Conservation (phyloP, 2,329 filamentous ascomycete genomes). For the Hypoxylon sp. region DNA sequence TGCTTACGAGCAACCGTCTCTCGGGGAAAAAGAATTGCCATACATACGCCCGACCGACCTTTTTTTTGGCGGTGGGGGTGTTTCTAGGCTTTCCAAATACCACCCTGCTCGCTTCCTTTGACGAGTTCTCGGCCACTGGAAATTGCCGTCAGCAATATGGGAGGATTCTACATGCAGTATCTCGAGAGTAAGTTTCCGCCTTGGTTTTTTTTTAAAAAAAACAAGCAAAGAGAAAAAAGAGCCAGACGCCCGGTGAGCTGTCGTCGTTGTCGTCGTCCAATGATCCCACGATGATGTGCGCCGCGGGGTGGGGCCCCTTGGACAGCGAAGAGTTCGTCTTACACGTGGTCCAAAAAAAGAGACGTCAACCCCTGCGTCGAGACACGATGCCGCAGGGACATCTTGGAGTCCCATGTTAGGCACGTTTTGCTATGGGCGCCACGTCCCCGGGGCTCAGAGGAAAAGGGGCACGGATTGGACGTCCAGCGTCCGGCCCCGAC, state of each 20-base stretch:
- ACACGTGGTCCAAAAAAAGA: constrained; percentile 45
- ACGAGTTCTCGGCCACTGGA: constrained; percentile 36
- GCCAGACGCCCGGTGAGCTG: constrained; percentile 21
- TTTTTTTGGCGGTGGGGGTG: constrained; percentile 43
- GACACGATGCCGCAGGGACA: constrained; percentile 39
- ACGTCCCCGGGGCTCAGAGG: constrained; percentile 41
- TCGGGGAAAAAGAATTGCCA: constrained; percentile 37
- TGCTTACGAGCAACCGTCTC: constrained; percentile 41
- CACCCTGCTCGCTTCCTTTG: constrained; percentile 37
- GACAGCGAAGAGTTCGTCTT: constrained; percentile 45
- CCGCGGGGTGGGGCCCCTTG: constrained; percentile 40
- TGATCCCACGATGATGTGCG: constrained; percentile 44
- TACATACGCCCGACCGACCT: constrained; percentile 38
- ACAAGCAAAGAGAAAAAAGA: no score
- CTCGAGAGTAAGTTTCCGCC: constrained; percentile 73
- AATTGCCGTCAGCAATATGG: constrained; percentile 54
- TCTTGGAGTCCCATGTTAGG: constrained; percentile 31
- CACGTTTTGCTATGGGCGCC: constrained; percentile 36
- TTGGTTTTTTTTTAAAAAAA: no score
- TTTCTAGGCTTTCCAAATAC: constrained; percentile 39
- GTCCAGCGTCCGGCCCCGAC: constrained; percentile 34
- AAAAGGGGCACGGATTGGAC: constrained; percentile 27
- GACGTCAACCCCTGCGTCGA: constrained; percentile 42
- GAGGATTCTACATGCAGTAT: constrained; percentile 76
- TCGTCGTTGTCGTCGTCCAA: constrained; percentile 32